Conservation (phyloP, 2,329 filamentous ascomycete species). For the Fusarium sp. region DNA sequence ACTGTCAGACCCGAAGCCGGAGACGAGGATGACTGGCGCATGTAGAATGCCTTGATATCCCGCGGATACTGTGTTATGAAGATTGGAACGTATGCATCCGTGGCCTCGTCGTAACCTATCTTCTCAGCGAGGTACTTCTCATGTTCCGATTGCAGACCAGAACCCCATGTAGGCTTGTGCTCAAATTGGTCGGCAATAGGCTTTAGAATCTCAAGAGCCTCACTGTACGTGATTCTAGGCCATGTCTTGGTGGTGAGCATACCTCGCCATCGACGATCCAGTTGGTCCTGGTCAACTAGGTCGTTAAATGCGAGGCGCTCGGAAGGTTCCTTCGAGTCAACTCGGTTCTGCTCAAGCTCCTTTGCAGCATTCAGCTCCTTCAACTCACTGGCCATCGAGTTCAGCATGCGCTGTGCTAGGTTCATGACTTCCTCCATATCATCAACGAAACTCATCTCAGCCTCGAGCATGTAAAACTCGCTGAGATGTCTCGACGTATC, state of each 20-base stretch:
- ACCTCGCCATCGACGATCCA: constrained; percentile 76
- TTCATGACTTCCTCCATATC: constrained; percentile 76
- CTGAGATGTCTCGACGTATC: constrained; percentile 93
- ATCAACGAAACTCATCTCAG: constrained; percentile 82
- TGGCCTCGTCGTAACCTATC: constrained; percentile 61
- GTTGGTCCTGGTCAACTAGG: constrained; percentile 52
- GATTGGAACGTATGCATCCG: constrained; percentile 67
- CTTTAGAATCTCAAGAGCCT: constrained; percentile 76
- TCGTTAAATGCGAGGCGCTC: constrained; percentile 54
- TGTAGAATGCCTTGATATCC: constrained; percentile 87
- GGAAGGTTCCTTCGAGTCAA: constrained; percentile 49
- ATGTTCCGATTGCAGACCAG: constrained; percentile 87
- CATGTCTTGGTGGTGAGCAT: constrained; percentile 65
- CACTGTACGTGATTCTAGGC: constrained; percentile 83
- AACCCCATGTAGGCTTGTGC: constrained; percentile 73
- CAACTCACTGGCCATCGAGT: constrained; percentile 55
- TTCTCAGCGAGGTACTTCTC: constrained; percentile 83
- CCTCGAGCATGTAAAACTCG: constrained; percentile 99
- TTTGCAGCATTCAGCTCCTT: constrained; percentile 51
- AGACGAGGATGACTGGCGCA: constrained; percentile 51
- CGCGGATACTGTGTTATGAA: constrained; percentile 96
- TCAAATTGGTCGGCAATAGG: constrained; percentile 69
- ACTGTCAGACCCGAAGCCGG: constrained; percentile 63
- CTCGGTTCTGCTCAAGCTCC: constrained; percentile 53
- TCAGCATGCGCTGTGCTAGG: constrained; percentile 81